Evolutionary conservation across 805 yeast genomes (phyloP), one percentile per base, ranked within the genome.

Genomic region (Candida glaebosa): DNA sequence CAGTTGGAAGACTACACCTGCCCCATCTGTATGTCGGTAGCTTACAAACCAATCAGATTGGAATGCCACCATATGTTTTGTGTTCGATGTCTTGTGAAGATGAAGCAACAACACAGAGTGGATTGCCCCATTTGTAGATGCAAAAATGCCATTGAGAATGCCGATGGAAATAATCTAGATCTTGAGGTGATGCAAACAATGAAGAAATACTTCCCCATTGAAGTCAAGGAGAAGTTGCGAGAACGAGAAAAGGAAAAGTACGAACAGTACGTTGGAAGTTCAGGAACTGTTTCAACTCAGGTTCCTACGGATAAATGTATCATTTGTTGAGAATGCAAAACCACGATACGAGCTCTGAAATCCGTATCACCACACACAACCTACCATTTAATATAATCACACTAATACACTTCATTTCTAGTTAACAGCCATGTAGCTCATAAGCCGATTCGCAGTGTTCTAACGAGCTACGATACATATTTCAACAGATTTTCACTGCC

Each of bases 1-100:
- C 90, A 83, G 56, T 61, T 85, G 3, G 90, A 84, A 37, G 91
- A 85, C 56, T 84, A 83, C 52, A 65, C 78, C 1, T 84, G 93
- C 54, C 87, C 90, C 1, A 78, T 84, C 7, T 84, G 93, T 55
- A 74, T 77, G 57, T 71, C 77, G 2, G 71, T 84, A 35, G 88
- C 89, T 0, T 84, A 73, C 61, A 82, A 83, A 51, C 93, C 93
- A 2, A 80, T 84, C 37, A 62, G 80, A 37, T 63, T 84, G 12
- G 62, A 59, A 7, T 84, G 93, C 57, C 73, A 73, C 1, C 93
- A 84, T 54, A 62, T 82, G 16, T 84, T 84, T 57, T 84, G 93
- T 56, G 79, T 84, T 3, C 62, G 90, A 37, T 84, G 93, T 51
- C 58, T 84, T 42, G 82, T 85, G 18, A 82, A 82, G 50, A 53